Base-by-base conservation (phyloP, 345 rosid species). In the Brassica carinata region DNA sequence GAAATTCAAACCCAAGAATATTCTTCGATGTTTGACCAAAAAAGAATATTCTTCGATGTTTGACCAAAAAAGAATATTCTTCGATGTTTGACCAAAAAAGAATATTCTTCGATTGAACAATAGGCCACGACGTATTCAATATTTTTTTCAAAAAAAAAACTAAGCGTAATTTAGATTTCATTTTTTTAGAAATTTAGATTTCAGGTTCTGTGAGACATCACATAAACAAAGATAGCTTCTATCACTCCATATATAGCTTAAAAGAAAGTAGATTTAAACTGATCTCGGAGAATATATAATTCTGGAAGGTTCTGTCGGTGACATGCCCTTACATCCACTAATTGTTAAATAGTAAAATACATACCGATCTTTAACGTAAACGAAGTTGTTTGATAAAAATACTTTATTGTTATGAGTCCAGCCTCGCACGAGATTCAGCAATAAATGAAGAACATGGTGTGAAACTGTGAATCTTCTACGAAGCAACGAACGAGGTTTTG, bases 401-500 rank as follows among this genome's bases (percentile, higher is more conserved):
- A 38, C 29, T 76, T 27, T 11, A 26, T 17, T 6, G 75, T 23
- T 77, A 71, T 48, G 57, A 23, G 71, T 51, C 38, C 8, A 14
- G 58, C 17, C 58, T n/a, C 18, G 58, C 58, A 78, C 76, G 67
- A 64, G 67, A 38, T 34, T 78, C 43, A 64, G 31, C 77, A 64
- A 72, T 78, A 53, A 78, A 72, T 65, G 48, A 19, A 78, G 77
- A 72, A 79, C 77, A 72, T 79, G 77, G 82, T 79, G 61, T 53
- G 58, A 72, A 66, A 66, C 77, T 64, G 61, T 53, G 58, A 72
- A 66, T 72, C 77, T 64, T 72, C 77, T 38, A 72, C 67, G 61
- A 72, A 72, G 82, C 68, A 79, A 79, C 67, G 81, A 72, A 78
- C 77, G 48, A 78, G 81, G 81, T 72, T 71, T 71, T 55, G 2